Evolutionary conservation across 164 flowering plant genomes (phyloP), one percentile per base, ranked within the genome.

Genomic region (Hamamelis virginiana): DNA sequence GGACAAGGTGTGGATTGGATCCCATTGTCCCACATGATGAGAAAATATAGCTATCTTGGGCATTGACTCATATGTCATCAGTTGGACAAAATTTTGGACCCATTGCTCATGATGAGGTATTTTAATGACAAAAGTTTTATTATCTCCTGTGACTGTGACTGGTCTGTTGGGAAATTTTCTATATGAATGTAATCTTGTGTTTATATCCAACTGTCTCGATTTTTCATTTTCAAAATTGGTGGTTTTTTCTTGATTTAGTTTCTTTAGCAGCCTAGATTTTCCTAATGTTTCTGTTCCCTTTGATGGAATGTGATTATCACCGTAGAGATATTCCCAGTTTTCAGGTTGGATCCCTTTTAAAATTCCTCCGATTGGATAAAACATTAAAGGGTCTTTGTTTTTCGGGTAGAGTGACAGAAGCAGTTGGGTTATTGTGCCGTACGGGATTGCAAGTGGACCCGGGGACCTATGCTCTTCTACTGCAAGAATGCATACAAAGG

Each of bases 401-500:
- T 50, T 71, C 84, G 12, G 97, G 92, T 68, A 88, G 87, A 74
- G 58, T 91, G 69, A 68, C 52, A 28, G 85, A 87, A 75, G 93
- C 94, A 55, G 70, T 89, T 64, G 77, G 81, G 23, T 70, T 88
- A 50, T 67, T 93, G 41, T 88, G 91, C 72, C 27, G 78, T 43
- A 68, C 82, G 18, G 81, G 78, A 8, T 33, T 74, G 48, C 66
- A 66, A 46, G 84, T 84, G 44, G 75, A 76, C 6, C 68, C 76
- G 9, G 75, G 73, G 11, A 87, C 89, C 0, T 93, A 89, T 70
- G 70, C 86, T 62, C 87, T 91, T 63, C 66, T 89, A n/a, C 70
- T 93, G 76, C 97, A 89, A 74, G 97, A 91, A 70, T 89, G 91
- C 78, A 84, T 91, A 68, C 80, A 75, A 59, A 81, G 80, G 70